Percentiles rank a stretch among this genome's conserved stretches.
Evolutionary conservation across 164 flowering plant species (phyloP).

Genomic region (Nelumbo lutea): DNA sequence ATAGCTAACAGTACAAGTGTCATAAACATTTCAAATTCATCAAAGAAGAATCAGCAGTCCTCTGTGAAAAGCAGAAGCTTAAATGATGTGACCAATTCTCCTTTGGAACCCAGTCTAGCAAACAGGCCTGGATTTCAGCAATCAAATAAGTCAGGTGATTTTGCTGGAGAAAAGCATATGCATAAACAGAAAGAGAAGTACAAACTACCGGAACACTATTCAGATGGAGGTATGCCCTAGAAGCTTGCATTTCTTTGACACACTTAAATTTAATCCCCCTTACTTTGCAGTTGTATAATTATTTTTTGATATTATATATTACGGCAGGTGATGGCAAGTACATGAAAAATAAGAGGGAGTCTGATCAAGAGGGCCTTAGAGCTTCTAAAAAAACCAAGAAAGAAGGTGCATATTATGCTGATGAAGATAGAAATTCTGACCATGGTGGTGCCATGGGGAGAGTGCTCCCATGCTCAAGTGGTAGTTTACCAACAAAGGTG

Average conservation of each 20-base stretch:
- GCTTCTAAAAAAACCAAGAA: conserved; percentile 59
- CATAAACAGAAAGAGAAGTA: conserved; percentile 39
- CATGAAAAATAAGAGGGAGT: conserved; percentile 36
- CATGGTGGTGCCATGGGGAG: conserved; percentile 18
- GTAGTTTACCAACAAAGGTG: conserved; percentile 25
- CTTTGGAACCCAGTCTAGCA: conserved; percentile 21
- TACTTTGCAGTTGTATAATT: neutral
- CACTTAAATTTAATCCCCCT: neutral
- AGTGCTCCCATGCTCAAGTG: conserved; percentile 15
- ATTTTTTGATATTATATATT: conserved; percentile 9
- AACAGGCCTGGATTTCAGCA: conserved; percentile 28
- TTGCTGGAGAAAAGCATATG: conserved; percentile 27
- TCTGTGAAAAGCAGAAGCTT: conserved; percentile 39
- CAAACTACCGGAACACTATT: conserved; percentile 22
- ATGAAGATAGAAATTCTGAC: conserved; percentile 37
- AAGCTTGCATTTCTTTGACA: conserved; percentile 6
- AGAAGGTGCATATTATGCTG: conserved; percentile 24
- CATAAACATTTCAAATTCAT: conserved; percentile 23
- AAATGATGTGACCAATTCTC: conserved; percentile 36
- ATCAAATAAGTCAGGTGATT: conserved; percentile 29
- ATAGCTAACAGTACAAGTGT: conserved; percentile 22
- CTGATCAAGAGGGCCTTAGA: conserved; percentile 34
- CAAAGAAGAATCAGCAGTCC: conserved; percentile 35
- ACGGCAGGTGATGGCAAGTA: conserved; percentile 43
- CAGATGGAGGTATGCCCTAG: conserved; percentile 49